Conservation (phyloP, 176 grass and related monocot species). For the Aegilops sharonensis region DNA sequence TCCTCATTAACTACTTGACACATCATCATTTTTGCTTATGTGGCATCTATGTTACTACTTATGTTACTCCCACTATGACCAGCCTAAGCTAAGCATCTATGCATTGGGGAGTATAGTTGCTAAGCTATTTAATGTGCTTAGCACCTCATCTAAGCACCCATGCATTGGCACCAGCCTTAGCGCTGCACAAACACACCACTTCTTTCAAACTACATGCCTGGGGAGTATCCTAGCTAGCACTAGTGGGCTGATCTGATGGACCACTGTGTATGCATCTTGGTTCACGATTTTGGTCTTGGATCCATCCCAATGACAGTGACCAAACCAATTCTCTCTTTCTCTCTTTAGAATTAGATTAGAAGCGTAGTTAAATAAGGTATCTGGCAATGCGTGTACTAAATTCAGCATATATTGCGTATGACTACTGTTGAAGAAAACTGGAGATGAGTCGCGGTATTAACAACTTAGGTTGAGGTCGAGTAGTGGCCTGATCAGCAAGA, state of each 20-base stretch:
- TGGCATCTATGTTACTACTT: no score
- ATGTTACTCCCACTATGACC: no score
- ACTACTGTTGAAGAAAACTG: conserved; percentile 21
- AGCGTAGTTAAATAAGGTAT: background rate
- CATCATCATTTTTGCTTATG: no score
- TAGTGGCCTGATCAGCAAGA: conserved; percentile 31
- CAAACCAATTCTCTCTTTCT: background rate
- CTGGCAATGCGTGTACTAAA: background rate
- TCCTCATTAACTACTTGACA: no score
- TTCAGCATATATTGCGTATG: background rate
- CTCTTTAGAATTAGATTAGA: background rate
- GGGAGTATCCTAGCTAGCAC: conserved; percentile 2
- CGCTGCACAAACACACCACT: conserved; percentile 3
- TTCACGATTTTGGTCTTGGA: background rate
- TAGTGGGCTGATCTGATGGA: conserved; percentile 27
- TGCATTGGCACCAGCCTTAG: background rate
- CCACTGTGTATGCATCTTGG: conserved; percentile 1
- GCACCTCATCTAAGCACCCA: no score
- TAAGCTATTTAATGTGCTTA: no score
- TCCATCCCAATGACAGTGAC: conserved; percentile 4
- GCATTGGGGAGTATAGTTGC: no score
- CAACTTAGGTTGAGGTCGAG: conserved; percentile 19
- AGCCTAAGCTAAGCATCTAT: no score
- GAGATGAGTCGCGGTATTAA: background rate
- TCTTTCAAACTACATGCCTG: conserved; percentile 15